Evolutionary conservation across 2,329 filamentous ascomycete genomes (phyloP).

Genomic region (Epichloe coenophiala): DNA sequence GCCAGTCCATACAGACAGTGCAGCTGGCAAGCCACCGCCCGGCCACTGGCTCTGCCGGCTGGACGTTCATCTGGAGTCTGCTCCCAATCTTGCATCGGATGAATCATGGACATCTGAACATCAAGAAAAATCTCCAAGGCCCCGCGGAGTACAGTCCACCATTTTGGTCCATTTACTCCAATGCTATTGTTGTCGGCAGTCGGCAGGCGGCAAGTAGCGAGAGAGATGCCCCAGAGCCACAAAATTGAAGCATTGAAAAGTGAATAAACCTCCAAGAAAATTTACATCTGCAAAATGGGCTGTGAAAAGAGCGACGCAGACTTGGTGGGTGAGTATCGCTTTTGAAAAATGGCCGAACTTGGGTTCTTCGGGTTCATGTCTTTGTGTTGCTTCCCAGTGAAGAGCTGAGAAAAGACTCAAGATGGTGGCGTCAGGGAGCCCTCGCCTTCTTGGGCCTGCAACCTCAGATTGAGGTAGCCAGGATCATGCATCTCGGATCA

Average conservation of each 20-base stretch:
- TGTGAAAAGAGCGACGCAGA: neutral
- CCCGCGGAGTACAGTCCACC: no score
- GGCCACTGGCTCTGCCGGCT: neutral
- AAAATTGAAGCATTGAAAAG: neutral
- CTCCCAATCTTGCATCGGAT: neutral
- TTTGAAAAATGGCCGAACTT: neutral
- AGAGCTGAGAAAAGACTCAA: neutral
- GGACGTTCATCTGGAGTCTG: neutral
- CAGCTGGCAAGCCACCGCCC: neutral
- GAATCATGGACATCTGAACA: neutral
- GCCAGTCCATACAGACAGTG: neutral
- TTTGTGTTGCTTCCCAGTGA: neutral
- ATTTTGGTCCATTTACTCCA: no score
- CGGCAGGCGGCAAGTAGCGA: no score
- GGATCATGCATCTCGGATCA: slow-evolving; percentile 2
- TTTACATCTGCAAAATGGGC: neutral
- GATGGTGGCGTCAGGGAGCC: slow-evolving; percentile 3
- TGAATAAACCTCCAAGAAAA: neutral
- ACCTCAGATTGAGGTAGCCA: neutral
- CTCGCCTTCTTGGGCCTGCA: neutral
- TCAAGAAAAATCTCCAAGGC: neutral
- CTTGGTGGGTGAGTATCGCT: neutral
- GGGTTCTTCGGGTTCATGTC: no score
- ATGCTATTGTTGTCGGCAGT: no score
- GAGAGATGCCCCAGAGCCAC: no score